Percentiles rank a stretch among this genome's conserved stretches.
phyloP scores from a whole-genome alignment of 2,329 filamentous ascomycete genomes.

The Exserohilum turcica region DNA sequence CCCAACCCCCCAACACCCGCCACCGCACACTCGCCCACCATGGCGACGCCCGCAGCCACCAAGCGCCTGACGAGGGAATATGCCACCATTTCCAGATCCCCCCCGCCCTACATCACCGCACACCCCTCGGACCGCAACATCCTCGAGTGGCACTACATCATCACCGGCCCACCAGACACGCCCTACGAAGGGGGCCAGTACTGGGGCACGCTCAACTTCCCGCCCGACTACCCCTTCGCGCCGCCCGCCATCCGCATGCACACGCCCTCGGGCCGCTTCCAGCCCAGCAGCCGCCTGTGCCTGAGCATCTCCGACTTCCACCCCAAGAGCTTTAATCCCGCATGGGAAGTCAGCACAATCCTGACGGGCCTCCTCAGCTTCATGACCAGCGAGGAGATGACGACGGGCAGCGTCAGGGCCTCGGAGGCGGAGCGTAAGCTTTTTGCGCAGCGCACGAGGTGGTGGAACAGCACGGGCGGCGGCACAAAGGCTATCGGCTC shows the following conservation, averaged over 20 bases:
- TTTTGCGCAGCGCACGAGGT: constrained; percentile 77
- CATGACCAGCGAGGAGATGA: constrained; percentile 99
- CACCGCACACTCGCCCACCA: constrained; percentile 21
- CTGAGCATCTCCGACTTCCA: constrained; percentile 98
- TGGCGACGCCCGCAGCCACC: constrained; percentile 50
- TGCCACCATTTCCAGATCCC: constrained; percentile 70
- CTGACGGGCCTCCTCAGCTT: constrained; percentile 92
- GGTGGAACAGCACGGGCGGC: constrained; percentile 97
- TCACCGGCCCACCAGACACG: constrained; percentile 91
- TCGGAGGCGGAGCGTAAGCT: constrained; percentile 77
- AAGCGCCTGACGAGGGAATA: constrained; percentile 66
- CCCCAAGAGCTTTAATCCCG: constrained; percentile 96
- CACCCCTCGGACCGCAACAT: constrained; percentile 92
- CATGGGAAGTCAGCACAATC: constrained; percentile 97
- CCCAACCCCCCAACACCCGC: background rate
- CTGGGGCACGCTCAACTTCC: constrained; percentile 96
- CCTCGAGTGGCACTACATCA: constrained; percentile 93
- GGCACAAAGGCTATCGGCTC: constrained; percentile 65
- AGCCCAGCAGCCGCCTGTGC: constrained; percentile 87
- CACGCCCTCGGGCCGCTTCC: constrained; percentile 93
- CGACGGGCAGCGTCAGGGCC: constrained; percentile 84
- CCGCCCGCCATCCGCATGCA: constrained; percentile 99
- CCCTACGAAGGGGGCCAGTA: constrained; percentile 96
- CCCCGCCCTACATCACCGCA: constrained; percentile 85
- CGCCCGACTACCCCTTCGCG: constrained; percentile 94